phyloP scores from a whole-genome alignment of 108 stramenopile genomes.

The Schizochytrium sp. region DNA sequence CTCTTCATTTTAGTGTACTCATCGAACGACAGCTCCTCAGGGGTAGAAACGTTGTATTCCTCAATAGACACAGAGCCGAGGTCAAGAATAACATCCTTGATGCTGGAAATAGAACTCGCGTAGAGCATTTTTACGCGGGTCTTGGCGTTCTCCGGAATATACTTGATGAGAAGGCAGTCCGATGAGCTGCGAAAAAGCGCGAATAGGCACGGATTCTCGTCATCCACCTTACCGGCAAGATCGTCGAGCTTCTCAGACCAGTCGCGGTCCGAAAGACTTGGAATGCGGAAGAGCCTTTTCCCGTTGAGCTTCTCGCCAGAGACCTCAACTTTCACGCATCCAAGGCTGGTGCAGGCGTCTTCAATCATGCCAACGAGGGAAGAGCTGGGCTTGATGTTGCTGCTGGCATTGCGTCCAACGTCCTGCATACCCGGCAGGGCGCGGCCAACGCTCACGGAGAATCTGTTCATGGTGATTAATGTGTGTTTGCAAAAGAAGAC shows the following conservation, averaged over 20 bases:
- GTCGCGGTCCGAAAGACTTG: background rate
- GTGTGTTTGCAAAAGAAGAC: no score
- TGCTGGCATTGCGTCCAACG: background rate
- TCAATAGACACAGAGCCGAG: conserved; percentile 2
- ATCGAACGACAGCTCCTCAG: conserved; percentile 16
- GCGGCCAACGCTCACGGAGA: conserved; percentile 2
- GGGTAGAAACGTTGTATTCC: background rate
- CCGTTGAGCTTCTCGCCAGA: background rate
- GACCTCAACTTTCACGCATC: conserved; percentile 54
- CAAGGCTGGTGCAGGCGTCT: background rate
- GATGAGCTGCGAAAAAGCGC: conserved; percentile 25
- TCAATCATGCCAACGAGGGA: background rate
- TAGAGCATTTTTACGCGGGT: conserved; percentile 4
- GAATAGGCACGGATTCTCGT: conserved; percentile 42
- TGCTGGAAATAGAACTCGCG: conserved; percentile 37
- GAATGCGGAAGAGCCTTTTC: background rate
- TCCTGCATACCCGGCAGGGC: conserved; percentile 59
- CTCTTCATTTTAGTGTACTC: conserved; percentile 51
- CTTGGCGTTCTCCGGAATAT: conserved; percentile 26
- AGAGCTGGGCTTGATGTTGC: conserved; percentile 46
- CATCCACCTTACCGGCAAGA: conserved; percentile 31
- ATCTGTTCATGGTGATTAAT: background rate
- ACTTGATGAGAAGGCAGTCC: conserved; percentile 45
- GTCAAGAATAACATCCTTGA: background rate
- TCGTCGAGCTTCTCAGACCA: conserved; percentile 22